phyloP scores from a whole-genome alignment of 2,329 filamentous ascomycete species.

The Penicillium sp. region DNA sequence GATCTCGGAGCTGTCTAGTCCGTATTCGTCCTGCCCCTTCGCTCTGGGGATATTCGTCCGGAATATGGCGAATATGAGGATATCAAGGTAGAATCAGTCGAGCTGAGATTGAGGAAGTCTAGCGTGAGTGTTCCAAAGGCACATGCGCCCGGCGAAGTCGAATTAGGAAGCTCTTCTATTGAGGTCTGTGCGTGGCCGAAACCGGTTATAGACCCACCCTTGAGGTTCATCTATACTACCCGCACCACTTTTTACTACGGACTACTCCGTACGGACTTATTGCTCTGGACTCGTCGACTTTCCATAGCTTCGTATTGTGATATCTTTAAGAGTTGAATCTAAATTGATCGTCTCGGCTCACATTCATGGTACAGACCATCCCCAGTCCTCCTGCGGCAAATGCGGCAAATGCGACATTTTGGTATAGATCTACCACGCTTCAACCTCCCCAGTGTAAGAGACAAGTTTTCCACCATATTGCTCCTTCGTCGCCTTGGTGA shows the following conservation, averaged over 20 bases:
- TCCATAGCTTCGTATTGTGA: no score
- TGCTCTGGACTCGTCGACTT: no score
- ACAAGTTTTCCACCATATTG: conserved; percentile 18
- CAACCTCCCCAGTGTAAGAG: conserved; percentile 8
- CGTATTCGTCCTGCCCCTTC: neutral
- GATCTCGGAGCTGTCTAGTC: neutral
- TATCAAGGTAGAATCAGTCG: no score
- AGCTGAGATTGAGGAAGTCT: no score
- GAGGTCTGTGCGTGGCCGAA: neutral
- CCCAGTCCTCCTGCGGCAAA: no score
- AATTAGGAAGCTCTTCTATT: neutral
- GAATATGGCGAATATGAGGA: no score
- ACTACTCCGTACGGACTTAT: no score
- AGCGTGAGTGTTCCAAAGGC: no score
- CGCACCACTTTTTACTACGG: no score
- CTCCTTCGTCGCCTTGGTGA: conserved; percentile 12
- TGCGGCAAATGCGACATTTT: neutral
- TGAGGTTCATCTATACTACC: neutral
- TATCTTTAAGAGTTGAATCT: no score
- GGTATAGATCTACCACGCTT: conserved; percentile 5
- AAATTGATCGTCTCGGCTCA: no score
- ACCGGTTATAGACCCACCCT: neutral
- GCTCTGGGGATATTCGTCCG: no score
- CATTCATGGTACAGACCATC: neutral
- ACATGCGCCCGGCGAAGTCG: neutral